Base-by-base conservation (phyloP, 2,329 filamentous ascomycete genomes). In the Pleurostoma richardsiae region DNA sequence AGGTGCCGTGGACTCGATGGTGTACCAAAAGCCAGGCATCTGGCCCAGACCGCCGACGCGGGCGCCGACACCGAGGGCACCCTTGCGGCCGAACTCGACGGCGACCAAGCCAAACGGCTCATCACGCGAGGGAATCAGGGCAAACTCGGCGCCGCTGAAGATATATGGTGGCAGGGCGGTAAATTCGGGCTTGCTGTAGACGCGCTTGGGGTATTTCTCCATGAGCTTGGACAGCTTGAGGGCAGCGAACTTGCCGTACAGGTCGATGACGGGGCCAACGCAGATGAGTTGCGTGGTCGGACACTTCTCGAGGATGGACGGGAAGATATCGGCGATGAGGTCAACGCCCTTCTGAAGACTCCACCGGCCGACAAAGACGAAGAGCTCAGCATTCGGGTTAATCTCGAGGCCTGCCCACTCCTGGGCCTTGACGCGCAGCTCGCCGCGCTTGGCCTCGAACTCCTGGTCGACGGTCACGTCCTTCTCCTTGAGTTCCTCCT, bases 11-110 rank as follows among this genome's bases (percentile, higher is more conserved):
- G 80, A 83, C 59, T 86, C 83, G 47, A 86, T 78, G 0, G 82
- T 85, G 60, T 79, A 86, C 82, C 82, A 86, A 77, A 82, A 85
- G 28, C 83, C 83, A 26, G 83, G 83, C 82, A 86, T 85, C 57
- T 83, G 79, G n/a, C 82, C 81, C 27, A 86, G 70, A 46, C 82
- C 83, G 53, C 82, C 82, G 36, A 86, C 83, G 45, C 81, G 72
- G 36, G 82, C 79, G 41, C 82, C 83, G 47, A 86, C 80, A 54
- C 82, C 82, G 40, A 86, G 70, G 26, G 82, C 83, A 55, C 82
- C 83, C 60, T 86, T 85, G 28, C 83, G 72, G 47, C 82, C 82
- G 53, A 86, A 86, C 56, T 86, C 82, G 40, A 86, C 82, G 30
- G 82, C 83, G 5, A 86, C 83, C 30, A 86, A 67, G 43, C 83